Conservation (phyloP, 2,329 filamentous ascomycete species). For the Penicillium sp. region DNA sequence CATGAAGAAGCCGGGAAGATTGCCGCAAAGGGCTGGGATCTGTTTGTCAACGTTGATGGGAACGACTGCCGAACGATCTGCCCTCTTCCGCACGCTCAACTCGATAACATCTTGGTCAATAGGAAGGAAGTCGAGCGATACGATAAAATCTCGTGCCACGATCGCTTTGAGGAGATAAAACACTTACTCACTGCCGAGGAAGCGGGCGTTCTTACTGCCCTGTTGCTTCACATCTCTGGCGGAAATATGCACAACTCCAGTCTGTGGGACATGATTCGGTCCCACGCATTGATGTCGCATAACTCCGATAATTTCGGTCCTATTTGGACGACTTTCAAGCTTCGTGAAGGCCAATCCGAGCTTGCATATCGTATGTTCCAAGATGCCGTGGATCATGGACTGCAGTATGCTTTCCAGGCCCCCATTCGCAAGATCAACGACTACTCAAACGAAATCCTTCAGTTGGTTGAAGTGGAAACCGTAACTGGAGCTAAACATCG, state of each 20-base stretch:
- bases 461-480: neutral
- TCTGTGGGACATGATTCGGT: slow-evolving; percentile 26
- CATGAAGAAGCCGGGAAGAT: slow-evolving; percentile 34
- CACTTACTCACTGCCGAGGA: slow-evolving; percentile 35
- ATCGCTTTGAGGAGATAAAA: slow-evolving; percentile 34
- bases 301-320: slow-evolving; percentile 28
- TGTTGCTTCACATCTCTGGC: slow-evolving; percentile 32
- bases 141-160: slow-evolving; percentile 32
- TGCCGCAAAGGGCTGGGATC: slow-evolving; percentile 19
- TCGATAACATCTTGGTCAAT: slow-evolving; percentile 20
- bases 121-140: slow-evolving; percentile 15
- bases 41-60: slow-evolving; percentile 35
- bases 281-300: slow-evolving; percentile 24
- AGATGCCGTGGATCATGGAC: slow-evolving; percentile 25
- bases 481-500: neutral
- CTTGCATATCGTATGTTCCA: slow-evolving; percentile 33
- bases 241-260: slow-evolving; percentile 28
- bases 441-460: neutral
- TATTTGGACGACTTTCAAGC: slow-evolving; percentile 33
- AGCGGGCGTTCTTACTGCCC: slow-evolving; percentile 25
- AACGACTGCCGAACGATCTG: slow-evolving; percentile 25
- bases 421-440: neutral
- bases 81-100: slow-evolving; percentile 26
- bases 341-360: slow-evolving; percentile 34
- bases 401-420: slow-evolving; percentile 30